Base-by-base conservation (phyloP, 2,329 filamentous ascomycete species). In the Stenocarpella maydis region DNA sequence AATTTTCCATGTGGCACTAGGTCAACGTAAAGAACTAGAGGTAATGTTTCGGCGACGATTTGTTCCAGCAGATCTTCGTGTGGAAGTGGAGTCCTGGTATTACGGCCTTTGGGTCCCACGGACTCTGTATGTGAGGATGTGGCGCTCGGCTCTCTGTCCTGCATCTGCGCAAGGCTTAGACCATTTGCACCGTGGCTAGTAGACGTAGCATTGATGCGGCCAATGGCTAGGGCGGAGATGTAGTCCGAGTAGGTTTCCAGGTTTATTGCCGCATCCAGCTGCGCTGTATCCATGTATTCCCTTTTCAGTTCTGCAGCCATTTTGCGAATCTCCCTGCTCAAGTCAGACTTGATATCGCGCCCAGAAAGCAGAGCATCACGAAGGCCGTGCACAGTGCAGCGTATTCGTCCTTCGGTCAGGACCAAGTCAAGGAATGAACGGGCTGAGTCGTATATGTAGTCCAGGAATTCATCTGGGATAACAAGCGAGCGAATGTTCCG, bases 281-380 rank as follows among this genome's bases (percentile, higher is more conserved):
- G 28, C 21, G 54, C 4, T 26, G 41, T 41, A 24, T 58, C 34
- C 21, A 34, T 58, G 24, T 34, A 58, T 14, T 58, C 54, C 2
- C 6, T 26, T n/a, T 41, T 43, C n/a, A 58, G 54, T 4, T 58
- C 54, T 58, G 28, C 54, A 21, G 54, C 54, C 54, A 58, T 37
- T 7, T 41, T 2, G 26, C 54, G 17, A 9, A 58, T 14, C 21
- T 26, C n/a, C 17, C n/a, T n/a, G n/a, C n/a, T n/a, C n/a, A n/a
- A n/a, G n/a, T n/a, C n/a, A n/a, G n/a, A n/a, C n/a, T n/a, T n/a
- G n/a, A n/a, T n/a, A n/a, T n/a, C n/a, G n/a, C n/a, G n/a, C n/a
- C n/a, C n/a, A n/a, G n/a, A n/a, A n/a, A n/a, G n/a, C n/a, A n/a
- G n/a, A n/a, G n/a, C n/a, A n/a, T n/a, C n/a, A n/a, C n/a, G n/a